Conservation (phyloP, 2,329 filamentous ascomycete species). For the Monilinia fructicola region DNA sequence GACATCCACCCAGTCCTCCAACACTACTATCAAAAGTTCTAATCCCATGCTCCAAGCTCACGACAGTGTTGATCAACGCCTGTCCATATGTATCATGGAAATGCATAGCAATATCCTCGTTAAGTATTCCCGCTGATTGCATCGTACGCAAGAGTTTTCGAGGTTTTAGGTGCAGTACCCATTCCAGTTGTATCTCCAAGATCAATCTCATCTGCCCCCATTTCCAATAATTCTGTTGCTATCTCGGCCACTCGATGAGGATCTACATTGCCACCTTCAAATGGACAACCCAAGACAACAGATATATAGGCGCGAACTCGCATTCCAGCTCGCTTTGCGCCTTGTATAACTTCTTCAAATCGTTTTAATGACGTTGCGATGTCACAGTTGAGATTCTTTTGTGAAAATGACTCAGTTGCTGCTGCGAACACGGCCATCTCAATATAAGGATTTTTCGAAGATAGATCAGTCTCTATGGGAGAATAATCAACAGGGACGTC, state of each 20-base stretch:
- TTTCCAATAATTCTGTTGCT: constrained; percentile 70
- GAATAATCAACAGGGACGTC: constrained; percentile 39
- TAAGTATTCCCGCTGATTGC: constrained; percentile 64
- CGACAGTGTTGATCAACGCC: constrained; percentile 77
- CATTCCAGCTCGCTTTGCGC: constrained; percentile 63
- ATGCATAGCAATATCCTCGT: constrained; percentile 74
- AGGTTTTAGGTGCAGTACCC: constrained; percentile 73
- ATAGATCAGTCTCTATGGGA: constrained; percentile 7
- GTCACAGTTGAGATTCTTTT: constrained; percentile 79
- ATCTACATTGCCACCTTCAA: constrained; percentile 64
- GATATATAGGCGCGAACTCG: constrained; percentile 78
- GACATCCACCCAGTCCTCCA: constrained; percentile 78
- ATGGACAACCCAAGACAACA: constrained; percentile 78
- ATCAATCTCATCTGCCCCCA: constrained; percentile 88
- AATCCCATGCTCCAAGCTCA: constrained; percentile 74
- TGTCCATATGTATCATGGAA: constrained; percentile 89
- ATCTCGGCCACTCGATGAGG: constrained; percentile 64
- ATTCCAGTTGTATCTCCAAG: constrained; percentile 90
- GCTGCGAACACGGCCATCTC: constrained; percentile 81
- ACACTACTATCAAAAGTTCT: constrained; percentile 78
- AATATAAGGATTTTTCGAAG: constrained; percentile 46
- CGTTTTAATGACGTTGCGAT: constrained; percentile 70
- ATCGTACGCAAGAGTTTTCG: constrained; percentile 64
- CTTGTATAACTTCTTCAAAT: constrained; percentile 68
- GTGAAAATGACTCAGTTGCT: constrained; percentile 77